Conservation (phyloP, 495 filamentous ascomycete genomes). For the Cercophora sp. region DNA sequence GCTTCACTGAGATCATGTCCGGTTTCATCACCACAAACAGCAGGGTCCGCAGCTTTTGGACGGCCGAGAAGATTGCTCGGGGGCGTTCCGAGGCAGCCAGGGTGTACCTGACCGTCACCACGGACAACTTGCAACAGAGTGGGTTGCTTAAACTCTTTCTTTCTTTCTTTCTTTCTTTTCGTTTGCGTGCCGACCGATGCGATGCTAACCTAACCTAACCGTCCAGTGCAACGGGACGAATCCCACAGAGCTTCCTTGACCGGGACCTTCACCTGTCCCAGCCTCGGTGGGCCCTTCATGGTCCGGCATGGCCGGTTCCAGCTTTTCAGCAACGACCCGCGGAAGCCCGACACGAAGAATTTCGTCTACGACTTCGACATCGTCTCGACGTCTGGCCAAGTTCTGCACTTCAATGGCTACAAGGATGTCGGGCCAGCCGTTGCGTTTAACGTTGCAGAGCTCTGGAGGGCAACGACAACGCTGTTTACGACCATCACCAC, state of each 20-base stretch:
- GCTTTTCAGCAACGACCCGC: slow-evolving; percentile 51
- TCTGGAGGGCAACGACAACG: slow-evolving; percentile 62
- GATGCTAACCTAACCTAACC: slow-evolving; percentile 46
- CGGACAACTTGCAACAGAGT: no score
- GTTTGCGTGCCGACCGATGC: no score
- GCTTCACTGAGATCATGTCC: slow-evolving; percentile 62
- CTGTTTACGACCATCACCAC: slow-evolving; percentile 55
- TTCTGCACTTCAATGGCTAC: slow-evolving; percentile 56
- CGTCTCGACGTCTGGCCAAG: slow-evolving; percentile 45
- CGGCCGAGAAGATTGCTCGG: no score
- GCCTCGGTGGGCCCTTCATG: slow-evolving; percentile 57
- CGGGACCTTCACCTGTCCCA: slow-evolving; percentile 59
- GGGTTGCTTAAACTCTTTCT: no score
- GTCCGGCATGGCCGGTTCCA: slow-evolving; percentile 56
- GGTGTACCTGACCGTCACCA: no score
- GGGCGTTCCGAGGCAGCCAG: slow-evolving; percentile 50
- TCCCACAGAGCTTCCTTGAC: slow-evolving; percentile 55
- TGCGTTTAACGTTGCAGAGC: slow-evolving; percentile 47
- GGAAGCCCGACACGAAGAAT: slow-evolving; percentile 53
- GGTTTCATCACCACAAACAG: slow-evolving; percentile 54
- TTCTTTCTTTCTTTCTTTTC: no score
- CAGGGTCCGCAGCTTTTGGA: no score
- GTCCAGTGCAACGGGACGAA: slow-evolving; percentile 40
- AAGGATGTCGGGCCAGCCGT: slow-evolving; percentile 59
- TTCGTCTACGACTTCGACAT: slow-evolving; percentile 61